A percentile compares a stretch with the other conserved stretches of the same genome.
Conservation (phyloP, 257 asterid species). For the Solanum peruvianum region DNA sequence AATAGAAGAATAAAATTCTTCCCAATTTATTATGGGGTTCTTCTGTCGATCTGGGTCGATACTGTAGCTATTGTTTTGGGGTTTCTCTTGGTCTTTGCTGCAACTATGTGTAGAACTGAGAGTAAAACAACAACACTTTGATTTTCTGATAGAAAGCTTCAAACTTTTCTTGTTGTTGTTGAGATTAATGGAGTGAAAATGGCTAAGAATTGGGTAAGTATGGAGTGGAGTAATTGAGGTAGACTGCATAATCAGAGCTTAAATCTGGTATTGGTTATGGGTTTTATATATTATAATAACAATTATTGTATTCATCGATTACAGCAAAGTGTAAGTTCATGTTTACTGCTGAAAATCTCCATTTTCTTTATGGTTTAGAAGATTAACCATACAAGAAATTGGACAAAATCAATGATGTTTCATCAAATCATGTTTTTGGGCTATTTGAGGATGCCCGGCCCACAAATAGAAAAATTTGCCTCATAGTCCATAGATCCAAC, state of each 20-base stretch:
- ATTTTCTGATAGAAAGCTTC: slow-evolving; percentile 2
- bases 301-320: neutral
- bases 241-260: slow-evolving; percentile 40
- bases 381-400: neutral
- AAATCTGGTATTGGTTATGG: neutral
- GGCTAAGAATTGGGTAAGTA: slow-evolving; percentile 45
- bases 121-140: slow-evolving; percentile 15
- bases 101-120: slow-evolving; percentile 45
- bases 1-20: slow-evolving; percentile 24
- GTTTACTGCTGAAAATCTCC: neutral
- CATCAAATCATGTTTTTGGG: neutral
- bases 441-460: neutral
- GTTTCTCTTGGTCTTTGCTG: slow-evolving; percentile 47
- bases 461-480: neutral
- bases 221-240: slow-evolving; percentile 42
- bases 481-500: neutral
- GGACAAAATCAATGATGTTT: neutral
- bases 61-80: slow-evolving; percentile 3
- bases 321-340: neutral
- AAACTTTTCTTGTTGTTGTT: neutral
- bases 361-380: neutral
- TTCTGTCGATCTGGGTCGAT: slow-evolving; percentile 13
- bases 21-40: slow-evolving; percentile 1
- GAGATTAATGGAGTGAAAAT: slow-evolving; percentile 18
- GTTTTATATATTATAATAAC: neutral